Evolutionary conservation across 805 yeast species (phyloP).

Genomic region (Metschnikowia similis): DNA sequence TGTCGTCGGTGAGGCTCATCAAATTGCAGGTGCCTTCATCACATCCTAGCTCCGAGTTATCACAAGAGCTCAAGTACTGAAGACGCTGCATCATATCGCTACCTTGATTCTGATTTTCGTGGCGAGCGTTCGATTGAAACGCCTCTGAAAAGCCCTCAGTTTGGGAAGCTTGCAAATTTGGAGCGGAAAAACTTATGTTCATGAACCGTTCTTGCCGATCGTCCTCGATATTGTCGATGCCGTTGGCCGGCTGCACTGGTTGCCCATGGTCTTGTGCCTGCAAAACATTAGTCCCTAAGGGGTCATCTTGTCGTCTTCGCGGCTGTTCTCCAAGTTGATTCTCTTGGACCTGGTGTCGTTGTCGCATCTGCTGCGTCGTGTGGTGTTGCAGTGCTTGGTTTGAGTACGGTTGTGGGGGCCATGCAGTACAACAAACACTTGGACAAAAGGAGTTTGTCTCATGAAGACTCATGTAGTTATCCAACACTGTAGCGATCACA

Average conservation of each 20-base stretch:
- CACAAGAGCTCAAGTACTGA: not conserved
- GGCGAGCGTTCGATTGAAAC: not conserved
- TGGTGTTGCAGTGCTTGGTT: conserved; percentile 2
- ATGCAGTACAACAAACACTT: not conserved
- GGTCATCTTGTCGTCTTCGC: not conserved
- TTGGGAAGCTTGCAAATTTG: not conserved
- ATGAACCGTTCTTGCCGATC: conserved; percentile 6
- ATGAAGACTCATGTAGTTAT: conserved; percentile 62
- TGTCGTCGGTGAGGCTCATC: not conserved
- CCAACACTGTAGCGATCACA: conserved; percentile 84
- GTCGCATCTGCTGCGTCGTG: conserved; percentile 1
- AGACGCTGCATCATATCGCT: not conserved
- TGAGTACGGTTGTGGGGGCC: conserved; percentile 4
- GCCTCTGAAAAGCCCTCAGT: not conserved
- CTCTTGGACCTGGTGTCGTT: conserved; percentile 2
- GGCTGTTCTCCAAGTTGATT: not conserved
- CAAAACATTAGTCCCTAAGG: not conserved
- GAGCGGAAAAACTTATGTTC: conserved; percentile 6
- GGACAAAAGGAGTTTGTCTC: conserved; percentile 31
- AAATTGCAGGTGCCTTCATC: not conserved
- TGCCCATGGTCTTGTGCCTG: conserved; percentile 2
- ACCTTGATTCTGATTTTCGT: not conserved
- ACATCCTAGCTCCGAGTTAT: not conserved
- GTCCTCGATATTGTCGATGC: conserved; percentile 3
- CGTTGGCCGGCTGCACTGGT: not conserved